phyloP scores from a whole-genome alignment of 1,139 yeast species.

The Yamadazyma sp. region DNA sequence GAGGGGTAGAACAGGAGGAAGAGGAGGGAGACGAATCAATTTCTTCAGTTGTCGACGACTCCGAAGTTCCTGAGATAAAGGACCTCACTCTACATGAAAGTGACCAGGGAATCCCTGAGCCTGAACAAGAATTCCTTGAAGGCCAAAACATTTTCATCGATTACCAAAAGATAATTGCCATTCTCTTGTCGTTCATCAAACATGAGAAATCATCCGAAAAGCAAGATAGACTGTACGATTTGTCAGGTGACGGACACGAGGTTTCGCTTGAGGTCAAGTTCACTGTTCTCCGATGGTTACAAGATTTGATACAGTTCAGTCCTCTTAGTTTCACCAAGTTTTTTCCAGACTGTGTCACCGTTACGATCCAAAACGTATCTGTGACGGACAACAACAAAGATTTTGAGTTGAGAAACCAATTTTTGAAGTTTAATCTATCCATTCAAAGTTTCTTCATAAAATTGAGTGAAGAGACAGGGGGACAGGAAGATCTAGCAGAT shows the following conservation, averaged over 20 bases:
- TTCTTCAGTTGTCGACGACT: constrained; percentile 3
- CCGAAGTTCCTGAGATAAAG: constrained; percentile 1
- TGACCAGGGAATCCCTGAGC: constrained; percentile 6
- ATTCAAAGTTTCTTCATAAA: constrained; percentile 35
- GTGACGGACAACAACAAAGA: constrained; percentile 40
- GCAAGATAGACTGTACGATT: constrained; percentile 20
- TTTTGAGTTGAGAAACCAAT: constrained; percentile 37
- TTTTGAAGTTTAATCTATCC: constrained; percentile 35
- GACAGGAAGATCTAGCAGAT: constrained; percentile 1
- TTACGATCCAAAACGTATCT: constrained; percentile 39
- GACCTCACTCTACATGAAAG: background rate
- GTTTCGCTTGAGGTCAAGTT: constrained; percentile 74
- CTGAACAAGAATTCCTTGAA: constrained; percentile 54
- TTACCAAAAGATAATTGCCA: constrained; percentile 76
- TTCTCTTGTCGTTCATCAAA: constrained; percentile 75
- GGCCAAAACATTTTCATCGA: constrained; percentile 89
- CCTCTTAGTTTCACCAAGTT: constrained; percentile 73
- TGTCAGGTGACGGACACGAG: constrained; percentile 39
- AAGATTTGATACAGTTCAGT: constrained; percentile 68
- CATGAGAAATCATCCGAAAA: constrained; percentile 27
- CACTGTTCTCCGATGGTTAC: constrained; percentile 83
- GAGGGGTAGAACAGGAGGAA: background rate
- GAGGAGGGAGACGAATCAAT: background rate
- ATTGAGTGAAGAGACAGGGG: constrained; percentile 22
- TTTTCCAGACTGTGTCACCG: constrained; percentile 45